phyloP scores from a whole-genome alignment of 2,329 filamentous ascomycete species.

The Fusarium sp. region DNA sequence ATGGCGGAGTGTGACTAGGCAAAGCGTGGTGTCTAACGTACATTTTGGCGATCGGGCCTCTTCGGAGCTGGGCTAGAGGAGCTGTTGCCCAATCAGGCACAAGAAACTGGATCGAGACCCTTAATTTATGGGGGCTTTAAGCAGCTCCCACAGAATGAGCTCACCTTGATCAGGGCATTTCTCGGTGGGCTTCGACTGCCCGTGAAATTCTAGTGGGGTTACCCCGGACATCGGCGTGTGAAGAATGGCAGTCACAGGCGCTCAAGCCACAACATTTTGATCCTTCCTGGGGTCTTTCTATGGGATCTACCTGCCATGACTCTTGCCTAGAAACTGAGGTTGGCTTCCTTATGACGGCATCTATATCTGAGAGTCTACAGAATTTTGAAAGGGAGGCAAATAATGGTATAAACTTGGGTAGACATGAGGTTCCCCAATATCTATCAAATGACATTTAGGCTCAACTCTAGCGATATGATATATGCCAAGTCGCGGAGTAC shows the following conservation, averaged over 20 bases:
- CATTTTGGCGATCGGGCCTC: conserved; percentile 39
- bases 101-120: conserved; percentile 33
- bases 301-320: conserved; percentile 1
- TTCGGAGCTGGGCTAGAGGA: conserved; percentile 42
- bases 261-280: conserved; percentile 12
- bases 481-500: background rate
- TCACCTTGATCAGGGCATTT: conserved; percentile 36
- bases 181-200: conserved; percentile 24
- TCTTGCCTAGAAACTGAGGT: background rate
- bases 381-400: background rate
- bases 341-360: background rate
- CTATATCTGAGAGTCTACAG: background rate
- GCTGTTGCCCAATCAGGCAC: conserved; percentile 34
- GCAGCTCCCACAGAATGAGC: conserved; percentile 33
- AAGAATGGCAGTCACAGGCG: conserved; percentile 28
- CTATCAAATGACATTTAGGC: background rate
- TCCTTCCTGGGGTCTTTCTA: background rate
- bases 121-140: conserved; percentile 28
- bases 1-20: conserved; percentile 43
- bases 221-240: conserved; percentile 48
- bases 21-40: conserved; percentile 39
- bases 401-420: too few relatives aligned
- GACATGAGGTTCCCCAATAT: background rate
- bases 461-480: background rate
- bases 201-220: conserved; percentile 40